Base-by-base conservation (phyloP, 2,329 filamentous ascomycete genomes). In the Stagonosporopsis rhizophila region DNA sequence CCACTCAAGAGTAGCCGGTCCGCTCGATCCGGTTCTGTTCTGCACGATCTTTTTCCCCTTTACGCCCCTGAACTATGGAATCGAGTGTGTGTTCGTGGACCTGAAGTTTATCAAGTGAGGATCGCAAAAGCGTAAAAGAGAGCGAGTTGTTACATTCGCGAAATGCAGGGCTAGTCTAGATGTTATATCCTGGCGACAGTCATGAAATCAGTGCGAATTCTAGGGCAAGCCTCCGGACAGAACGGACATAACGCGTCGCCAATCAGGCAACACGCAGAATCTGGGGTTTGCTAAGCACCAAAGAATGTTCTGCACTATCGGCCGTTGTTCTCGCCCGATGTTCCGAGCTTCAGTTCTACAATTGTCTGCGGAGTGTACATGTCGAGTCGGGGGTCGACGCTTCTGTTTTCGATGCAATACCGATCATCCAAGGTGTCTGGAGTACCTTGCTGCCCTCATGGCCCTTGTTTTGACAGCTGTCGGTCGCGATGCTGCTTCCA, bases 221-320 rank as follows among this genome's bases (percentile, higher is more conserved):
- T 53, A 34, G 41, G 57, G 57, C 60, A 72, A 73, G 67, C 41
- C 59, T 56, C 52, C 64, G 64, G 64, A 46, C 46, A 51, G 59
- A 50, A 61, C 68, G 70, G 70, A 69, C 54, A 60, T 71, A 70
- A 67, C 37, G 25, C 40, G 37, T 61, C 46, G 37, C 66, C 65
- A 68, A 69, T 68, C 46, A 66, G 52, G 44, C 32, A 50, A 30
- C 35, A 44, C 46, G 37, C 62, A 65, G 46, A 62, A 63, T 59
- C 62, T 60, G 67, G 68, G 63, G 67, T 67, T 67, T 58, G 63
- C 66, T 68, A 65, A 63, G 63, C 62, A 62, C 64, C 60, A 61
- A 58, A 63, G 59, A 62, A 60, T 52, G 22, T 56, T 66, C 56
- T 61, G 55, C 56, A 58, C 60, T 60, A 48, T 67, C 61, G 61